Evolutionary conservation across 1,284 basidiomycete species (phyloP).

Genomic region (Ceratorhiza oryzae-sativae): DNA sequence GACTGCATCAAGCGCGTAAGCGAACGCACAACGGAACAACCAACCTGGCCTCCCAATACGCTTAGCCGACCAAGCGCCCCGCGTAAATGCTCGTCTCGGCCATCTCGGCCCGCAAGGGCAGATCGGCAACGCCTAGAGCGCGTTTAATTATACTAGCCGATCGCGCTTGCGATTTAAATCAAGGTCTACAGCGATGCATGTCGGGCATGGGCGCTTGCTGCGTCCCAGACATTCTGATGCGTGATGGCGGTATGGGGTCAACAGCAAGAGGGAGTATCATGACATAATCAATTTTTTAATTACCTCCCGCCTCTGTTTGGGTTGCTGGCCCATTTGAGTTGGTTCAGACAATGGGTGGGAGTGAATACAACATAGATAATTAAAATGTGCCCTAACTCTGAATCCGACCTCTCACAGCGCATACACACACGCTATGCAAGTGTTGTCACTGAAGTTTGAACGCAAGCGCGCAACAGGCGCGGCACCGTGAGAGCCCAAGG

Average conservation of each 20-base stretch:
- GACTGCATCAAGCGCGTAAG: background rate
- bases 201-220: background rate
- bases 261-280: background rate
- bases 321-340: too few species aligned
- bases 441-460: too few species aligned
- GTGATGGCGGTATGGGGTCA: background rate
- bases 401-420: too few species aligned
- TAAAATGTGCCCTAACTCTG: too few species aligned
- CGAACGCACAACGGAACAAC: background rate
- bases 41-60: background rate
- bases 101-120: constrained; percentile 1
- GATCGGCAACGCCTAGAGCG: background rate
- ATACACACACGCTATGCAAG: too few species aligned
- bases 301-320: too few species aligned
- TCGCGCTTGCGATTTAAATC: background rate
- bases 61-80: constrained; percentile 18
- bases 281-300: background rate
- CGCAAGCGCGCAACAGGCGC: too few species aligned
- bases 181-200: background rate
- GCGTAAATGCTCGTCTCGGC: constrained; percentile 6
- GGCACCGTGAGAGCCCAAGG: too few species aligned
- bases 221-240: background rate
- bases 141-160: background rate
- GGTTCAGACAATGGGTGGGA: too few species aligned
- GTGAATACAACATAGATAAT: too few species aligned